A percentile compares a stretch with the other conserved stretches of the same genome.
phyloP scores from a whole-genome alignment of 192 early-diverging fungal species.

The Phycomyces blakesleeanus region DNA sequence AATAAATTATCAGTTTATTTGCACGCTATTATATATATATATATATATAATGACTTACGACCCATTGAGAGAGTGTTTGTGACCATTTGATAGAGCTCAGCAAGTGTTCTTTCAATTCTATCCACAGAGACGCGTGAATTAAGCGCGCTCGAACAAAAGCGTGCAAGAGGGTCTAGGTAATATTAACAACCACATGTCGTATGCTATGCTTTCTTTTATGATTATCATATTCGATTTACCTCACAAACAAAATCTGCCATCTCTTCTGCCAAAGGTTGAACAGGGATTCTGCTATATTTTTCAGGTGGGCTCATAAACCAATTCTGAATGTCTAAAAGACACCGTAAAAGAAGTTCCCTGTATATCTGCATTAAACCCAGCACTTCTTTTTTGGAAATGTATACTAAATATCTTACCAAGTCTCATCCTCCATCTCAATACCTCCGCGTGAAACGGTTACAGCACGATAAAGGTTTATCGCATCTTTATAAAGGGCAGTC shows the following conservation, averaged over 20 bases:
- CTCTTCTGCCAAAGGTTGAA: conserved; percentile 48
- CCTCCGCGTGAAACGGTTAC: conserved; percentile 45
- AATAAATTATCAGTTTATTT: not conserved
- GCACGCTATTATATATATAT: no score
- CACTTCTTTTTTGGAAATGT: not conserved
- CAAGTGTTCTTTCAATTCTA: conserved; percentile 45
- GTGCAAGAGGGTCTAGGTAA: conserved; percentile 65
- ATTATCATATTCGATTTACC: conserved; percentile 31
- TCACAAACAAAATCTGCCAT: conserved; percentile 64
- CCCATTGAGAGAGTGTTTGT: conserved; percentile 64
- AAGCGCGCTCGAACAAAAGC: conserved; percentile 62
- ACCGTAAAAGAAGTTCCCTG: conserved; percentile 55
- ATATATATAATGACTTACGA: conserved; percentile 55
- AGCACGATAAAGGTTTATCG: conserved; percentile 61
- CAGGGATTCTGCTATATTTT: conserved; percentile 34
- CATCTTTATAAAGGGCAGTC: conserved; percentile 61
- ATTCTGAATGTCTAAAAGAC: conserved; percentile 60
- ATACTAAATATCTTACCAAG: conserved; percentile 36
- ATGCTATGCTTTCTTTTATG: no score
- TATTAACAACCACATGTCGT: no score
- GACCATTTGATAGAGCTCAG: conserved; percentile 47
- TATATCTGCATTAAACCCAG: conserved; percentile 15
- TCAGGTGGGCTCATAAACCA: conserved; percentile 50
- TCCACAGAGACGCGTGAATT: conserved; percentile 53
- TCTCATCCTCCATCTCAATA: conserved; percentile 52